Base-by-base conservation (phyloP, 2,329 filamentous ascomycete genomes). In the Fusarium avenaceum region DNA sequence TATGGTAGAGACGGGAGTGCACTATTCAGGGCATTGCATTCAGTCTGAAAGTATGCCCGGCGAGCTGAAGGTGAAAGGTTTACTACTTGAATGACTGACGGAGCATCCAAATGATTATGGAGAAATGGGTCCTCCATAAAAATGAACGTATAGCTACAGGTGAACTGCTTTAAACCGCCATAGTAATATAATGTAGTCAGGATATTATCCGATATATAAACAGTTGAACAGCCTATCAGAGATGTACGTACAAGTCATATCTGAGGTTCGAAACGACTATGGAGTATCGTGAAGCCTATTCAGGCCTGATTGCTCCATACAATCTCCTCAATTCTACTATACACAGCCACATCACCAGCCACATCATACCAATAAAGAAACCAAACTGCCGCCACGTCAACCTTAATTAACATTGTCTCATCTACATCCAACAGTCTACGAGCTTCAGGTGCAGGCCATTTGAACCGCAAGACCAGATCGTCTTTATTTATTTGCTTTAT, bases 371-470 rank as follows among this genome's bases (percentile, higher is more conserved):
- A 67, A 65, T 39, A 67, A 56, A 51, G 58, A 57, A 62, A 49
- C 63, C 32, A 19, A 54, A 52, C 57, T 64, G 54, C 58, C 60
- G 45, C 60, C 70, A 72, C 71, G 71, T 71, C 58, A 72, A 59
- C 58, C 66, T 70, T 62, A 57, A 30, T 70, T 62, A 57, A 48
- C 57, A 38, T 62, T 57, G 57, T 63, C 64, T 38, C 58, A 62
- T 56, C 42, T 55, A 35, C 62, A 74, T 62, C 63, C 59, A 66
- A 50, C 63, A 57, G 60, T 64, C 63, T 63, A 72, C 58, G 67
- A 74, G 67, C 68, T 75, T 76, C 73, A 76, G 64, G 73, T 76
- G 75, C 75, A 67, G 75, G 75, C 50, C 75, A 75, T 76, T 73
- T 76, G 75, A 74, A 75, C 60, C 56, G 43, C 48, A 47, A 51